Evolutionary conservation across 2,329 filamentous ascomycete species (phyloP).

Genomic region (Cordyceps javanica): DNA sequence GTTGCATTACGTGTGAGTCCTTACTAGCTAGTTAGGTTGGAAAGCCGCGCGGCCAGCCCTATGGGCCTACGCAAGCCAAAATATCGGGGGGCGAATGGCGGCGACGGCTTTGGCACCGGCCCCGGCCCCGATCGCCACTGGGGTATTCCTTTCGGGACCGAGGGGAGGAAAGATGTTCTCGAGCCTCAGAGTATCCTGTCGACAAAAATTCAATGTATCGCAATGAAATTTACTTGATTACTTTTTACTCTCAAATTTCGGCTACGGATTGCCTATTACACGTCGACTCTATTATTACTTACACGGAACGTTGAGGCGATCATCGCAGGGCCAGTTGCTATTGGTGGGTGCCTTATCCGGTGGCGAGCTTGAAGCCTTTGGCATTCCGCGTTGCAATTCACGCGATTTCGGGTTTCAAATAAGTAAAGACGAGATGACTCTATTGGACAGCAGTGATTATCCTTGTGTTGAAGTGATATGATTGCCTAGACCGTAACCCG

Average conservation of each 20-base stretch:
- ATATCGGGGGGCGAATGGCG: neutral
- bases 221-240: no score
- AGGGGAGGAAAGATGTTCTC: neutral
- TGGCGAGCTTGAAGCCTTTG: neutral
- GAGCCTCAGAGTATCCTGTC: no score
- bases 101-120: neutral
- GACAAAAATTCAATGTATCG: no score
- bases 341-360: neutral
- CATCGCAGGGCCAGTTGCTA: neutral
- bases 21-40: neutral
- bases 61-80: conserved; percentile 7
- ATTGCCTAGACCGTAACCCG: neutral
- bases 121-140: neutral
- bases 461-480: neutral
- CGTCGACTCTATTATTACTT: neutral
- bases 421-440: no score
- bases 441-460: no score
- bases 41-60: conserved; percentile 11
- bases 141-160: neutral
- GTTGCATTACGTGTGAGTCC: neutral
- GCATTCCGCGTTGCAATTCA: neutral
- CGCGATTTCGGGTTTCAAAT: no score
- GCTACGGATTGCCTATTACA: neutral
- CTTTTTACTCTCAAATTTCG: neutral
- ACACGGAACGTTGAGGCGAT: neutral